Base-by-base conservation (phyloP, 148 eudicot species). In the Suaeda aralocaspica region DNA sequence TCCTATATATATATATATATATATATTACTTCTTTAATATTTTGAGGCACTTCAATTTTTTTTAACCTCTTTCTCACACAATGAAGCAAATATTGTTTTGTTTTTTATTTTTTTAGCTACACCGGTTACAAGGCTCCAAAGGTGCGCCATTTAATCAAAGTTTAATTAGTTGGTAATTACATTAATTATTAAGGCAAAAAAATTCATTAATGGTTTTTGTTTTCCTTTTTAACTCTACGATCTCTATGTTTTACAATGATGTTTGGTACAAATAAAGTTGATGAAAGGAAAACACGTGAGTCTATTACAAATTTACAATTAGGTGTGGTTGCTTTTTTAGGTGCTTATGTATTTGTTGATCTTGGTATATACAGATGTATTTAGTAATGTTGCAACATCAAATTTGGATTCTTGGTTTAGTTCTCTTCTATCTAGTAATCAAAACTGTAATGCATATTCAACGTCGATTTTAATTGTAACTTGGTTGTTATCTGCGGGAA, bases 401-500 rank as follows among this genome's bases (percentile, higher is more conserved):
- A 59, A 59, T 16, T 59, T 59, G 64, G 64, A 59, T 59, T n/a
- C 45, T 59, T 59, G 64, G 45, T 59, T 59, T 0, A 19, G 1
- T 59, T 59, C 24, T 59, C 64, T 33, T 36, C 64, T 59, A 19
- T 34, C 36, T 31, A 59, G 25, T 34, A 31, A 33, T 15, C 16
- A 4, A 15, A 59, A 3, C 13, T 59, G 21, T 30, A 16, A 24
- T 53, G 13, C 2, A 1, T 21, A 22, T 55, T 9, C 7, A 31
- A 59, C 39, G 26, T 59, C 64, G 33, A 16, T 24, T 59, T 59
- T 59, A 36, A 33, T 7, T 59, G 64, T 59, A 59, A 59, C 64
- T 59, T 59, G 64, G 64, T 33, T 59, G 64, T 59, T 59, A 59
- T 59, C 64, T 59, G 64, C 64, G 45, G 36, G 19, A 5, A n/a